Evolutionary conservation across 1,139 yeast genomes (phyloP).

Genomic region (Pneumocystis canis): DNA sequence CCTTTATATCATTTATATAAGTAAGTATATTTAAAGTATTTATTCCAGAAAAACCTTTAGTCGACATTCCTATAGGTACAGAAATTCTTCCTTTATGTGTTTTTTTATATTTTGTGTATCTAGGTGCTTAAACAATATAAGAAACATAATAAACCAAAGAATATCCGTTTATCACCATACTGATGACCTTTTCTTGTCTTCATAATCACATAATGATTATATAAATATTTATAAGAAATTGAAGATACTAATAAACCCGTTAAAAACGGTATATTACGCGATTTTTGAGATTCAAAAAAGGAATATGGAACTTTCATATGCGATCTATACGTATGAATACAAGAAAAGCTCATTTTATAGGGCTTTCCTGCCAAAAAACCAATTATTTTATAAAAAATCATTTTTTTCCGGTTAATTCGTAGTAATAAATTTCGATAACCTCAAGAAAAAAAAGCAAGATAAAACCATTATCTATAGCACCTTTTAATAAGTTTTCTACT

Average conservation of each 20-base stretch:
- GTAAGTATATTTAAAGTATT: not conserved
- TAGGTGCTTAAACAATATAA: conserved; percentile 31
- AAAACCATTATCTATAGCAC: not conserved
- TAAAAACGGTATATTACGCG: not conserved
- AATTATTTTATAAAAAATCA: not conserved
- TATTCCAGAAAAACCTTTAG: conserved; percentile 26
- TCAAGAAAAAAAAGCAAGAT: not conserved
- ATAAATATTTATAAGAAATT: not conserved
- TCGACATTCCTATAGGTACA: conserved; percentile 88
- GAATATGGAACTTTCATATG: not conserved
- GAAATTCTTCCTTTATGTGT: conserved; percentile 91
- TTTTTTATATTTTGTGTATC: conserved; percentile 57
- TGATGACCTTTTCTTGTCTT: not conserved
- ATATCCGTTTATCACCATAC: not conserved
- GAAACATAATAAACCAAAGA: not conserved
- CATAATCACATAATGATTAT: not conserved
- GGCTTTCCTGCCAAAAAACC: not conserved
- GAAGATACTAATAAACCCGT: not conserved
- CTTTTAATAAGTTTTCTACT: not conserved
- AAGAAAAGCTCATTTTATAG: not conserved
- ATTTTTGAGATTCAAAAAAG: not conserved
- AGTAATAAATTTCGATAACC: too few relatives aligned
- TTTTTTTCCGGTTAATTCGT: too few relatives aligned
- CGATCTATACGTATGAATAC: not conserved
- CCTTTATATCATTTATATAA: conserved; percentile 33